Evolutionary conservation across 148 eudicot genomes (phyloP), one percentile per base, ranked within the genome.

Genomic region (Beta vulgaris): DNA sequence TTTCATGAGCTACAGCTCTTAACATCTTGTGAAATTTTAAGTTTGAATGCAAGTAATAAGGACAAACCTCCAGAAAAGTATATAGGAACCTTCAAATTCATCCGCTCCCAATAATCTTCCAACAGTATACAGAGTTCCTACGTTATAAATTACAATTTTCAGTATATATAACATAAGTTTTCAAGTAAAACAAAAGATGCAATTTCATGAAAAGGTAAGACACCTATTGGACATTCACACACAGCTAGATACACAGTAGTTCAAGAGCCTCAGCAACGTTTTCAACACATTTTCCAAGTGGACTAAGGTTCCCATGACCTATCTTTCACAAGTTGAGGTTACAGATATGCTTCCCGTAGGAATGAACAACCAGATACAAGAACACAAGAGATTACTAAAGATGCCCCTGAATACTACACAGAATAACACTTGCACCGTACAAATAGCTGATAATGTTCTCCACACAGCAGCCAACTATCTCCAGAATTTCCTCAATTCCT

Each of bases 71-170:
- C 87, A 46, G 99, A 92, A 83, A 92, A 91, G 83, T 96, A 92
- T 72, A 96, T 91, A 35, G 99, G 98, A 80, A 89, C 93, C 80
- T 88, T 82, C 29, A 96, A 79, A 85, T 91, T 90, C 98, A 88
- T 92, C 72, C 90, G 84, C 88, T 91, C 92, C 99, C 99, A 95
- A 49, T 88, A 95, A 78, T 92, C 97, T 79, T 90, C 99, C 71
- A 95, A 78, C 62, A 95, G 79, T 54, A 95, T 87, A 69, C 97
- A 95, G 40, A 95, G 86, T 83, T 95, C 99, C 97, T 95, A 65
- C 57, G 34, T 6, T 9, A 48, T 10, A 76, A 44, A 32, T 26
- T 35, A 36, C 37, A 69, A 66, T 6, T 40, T 67, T 65, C 61
- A 73, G 32, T 16, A 55, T n/a, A 25, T 26, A 57, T 55, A 58